Evolutionary conservation across 2,329 filamentous ascomycete genomes (phyloP), one percentile per base, ranked within the genome.

Genomic region (Xylariaceae sp.): DNA sequence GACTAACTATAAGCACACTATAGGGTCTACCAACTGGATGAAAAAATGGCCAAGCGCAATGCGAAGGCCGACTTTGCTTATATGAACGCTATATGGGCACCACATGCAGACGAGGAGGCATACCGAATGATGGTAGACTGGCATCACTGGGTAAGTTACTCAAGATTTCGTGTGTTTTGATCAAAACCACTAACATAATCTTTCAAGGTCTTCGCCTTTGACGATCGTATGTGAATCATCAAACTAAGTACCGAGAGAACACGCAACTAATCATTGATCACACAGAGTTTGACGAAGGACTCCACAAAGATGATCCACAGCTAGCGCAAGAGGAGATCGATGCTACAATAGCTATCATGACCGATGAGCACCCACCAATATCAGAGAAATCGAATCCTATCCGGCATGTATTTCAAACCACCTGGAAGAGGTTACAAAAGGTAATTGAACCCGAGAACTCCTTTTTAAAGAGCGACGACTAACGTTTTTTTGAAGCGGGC

Each of bases 281-380:
- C 24, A 14, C 12, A 74, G 64, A 61, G 31, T 71, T 71, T 26
- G 70, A 73, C 43, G 70, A 71, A 44, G 71, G 71, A 1, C 56
- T 59, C n/a, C 57, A 72, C 17, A 67, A 61, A 33, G 53, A 64
- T 16, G 63, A 72, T 39, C 24, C 46, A 14, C 58, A 58, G 4
- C 53, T 54, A 12, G 68, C 71, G 1, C 59, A 66, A 8, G 45
- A 58, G 5, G 63, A 66, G 41, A 66, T 69, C 21, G 49, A 65
- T 12, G 43, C 58, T 21, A 66, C 62, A 12, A 44, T 65, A 9
- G 56, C 64, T 1, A 53, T 68, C 3, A 50, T 72, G 19, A 64
- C 67, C 12, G 56, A 61, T 31, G 52, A 61, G 16, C 55, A 70
- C 34, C 62, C 70, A 8, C 43, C 45, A 3, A 58, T 68, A 5